Percentiles rank a stretch among this genome's conserved stretches.
Conservation (phyloP, 2,329 filamentous ascomycete species). For the Talaromyces amestolkiae region DNA sequence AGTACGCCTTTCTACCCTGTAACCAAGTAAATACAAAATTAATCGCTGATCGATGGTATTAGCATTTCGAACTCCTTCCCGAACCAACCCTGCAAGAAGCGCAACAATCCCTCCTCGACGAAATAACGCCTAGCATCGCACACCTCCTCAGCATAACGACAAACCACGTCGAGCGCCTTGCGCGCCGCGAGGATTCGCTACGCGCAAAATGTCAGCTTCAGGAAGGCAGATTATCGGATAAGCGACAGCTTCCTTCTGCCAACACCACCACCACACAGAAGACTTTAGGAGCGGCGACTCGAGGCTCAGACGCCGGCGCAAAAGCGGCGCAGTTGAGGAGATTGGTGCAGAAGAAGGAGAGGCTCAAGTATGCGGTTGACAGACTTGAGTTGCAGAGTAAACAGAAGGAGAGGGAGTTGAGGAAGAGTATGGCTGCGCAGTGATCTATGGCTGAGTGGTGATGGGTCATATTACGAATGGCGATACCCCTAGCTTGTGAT, state of each 20-base stretch:
- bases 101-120: constrained; percentile 78
- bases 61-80: constrained; percentile 92
- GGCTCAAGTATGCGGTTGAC: constrained; percentile 81
- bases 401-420: constrained; percentile 69
- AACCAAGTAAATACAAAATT: background rate
- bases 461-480: background rate
- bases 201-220: constrained; percentile 81
- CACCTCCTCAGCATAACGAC: constrained; percentile 78
- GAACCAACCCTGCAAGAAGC: constrained; percentile 78
- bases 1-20: constrained; percentile 40
- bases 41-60: background rate
- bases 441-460: constrained; percentile 23
- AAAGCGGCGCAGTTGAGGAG: constrained; percentile 63
- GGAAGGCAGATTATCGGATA: constrained; percentile 62
- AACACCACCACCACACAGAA: no score
- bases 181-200: constrained; percentile 76
- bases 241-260: constrained; percentile 29
- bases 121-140: constrained; percentile 83
- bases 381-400: constrained; percentile 80
- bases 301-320: constrained; percentile 26
- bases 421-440: constrained; percentile 67
- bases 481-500: background rate
- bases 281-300: no score
- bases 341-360: constrained; percentile 76
- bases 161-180: constrained; percentile 76